Evolutionary conservation across 306 rosid genomes (phyloP), one percentile per base, ranked within the genome.

Genomic region (Acacia crassicarpa): DNA sequence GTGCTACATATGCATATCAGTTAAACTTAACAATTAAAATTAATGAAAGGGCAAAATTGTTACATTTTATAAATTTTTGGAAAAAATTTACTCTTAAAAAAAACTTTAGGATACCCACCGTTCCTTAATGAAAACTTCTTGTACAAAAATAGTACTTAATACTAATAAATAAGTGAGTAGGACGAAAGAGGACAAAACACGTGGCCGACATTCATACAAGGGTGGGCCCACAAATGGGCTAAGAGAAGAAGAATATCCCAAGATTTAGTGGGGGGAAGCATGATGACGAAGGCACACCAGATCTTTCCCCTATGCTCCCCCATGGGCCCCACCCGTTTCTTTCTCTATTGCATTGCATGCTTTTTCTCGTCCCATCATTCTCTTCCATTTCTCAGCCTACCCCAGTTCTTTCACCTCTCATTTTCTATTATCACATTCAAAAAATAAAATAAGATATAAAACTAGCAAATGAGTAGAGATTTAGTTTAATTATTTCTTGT

Each of bases 241-340:
- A 81, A 58, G 46, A 72, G 92, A 83, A 82, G 90, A 85, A 82
- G 96, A 90, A 88, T 83, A 84, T 87, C 48, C 85, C 81, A 77
- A 71, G 19, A 80, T 79, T 78, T 84, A 89, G 97, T 93, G 94
- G 98, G 86, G 89, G 79, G 75, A 90, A 86, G 80, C 91, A 95
- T 95, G 85, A 94, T 88, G 91, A 87, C 62, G 83, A 58, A 72
- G 63, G 79, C 84, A 75, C 75, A 87, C 81, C 82, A 62, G 80
- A 89, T 91, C 90, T 78, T 78, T 86, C 86, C 48, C 30, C 46
- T 75, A 75, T 56, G 63, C 45, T 54, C 41, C 48, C 77, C 72
- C 63, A 70, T 84, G 76, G 71, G 68, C 14, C 91, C 76, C 88
- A 71, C 79, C 78, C 76, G 3, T 30, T 8, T 6, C 10, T 10